Conservation (phyloP, 192 early-diverging fungal genomes). For the Podila minutissima region DNA sequence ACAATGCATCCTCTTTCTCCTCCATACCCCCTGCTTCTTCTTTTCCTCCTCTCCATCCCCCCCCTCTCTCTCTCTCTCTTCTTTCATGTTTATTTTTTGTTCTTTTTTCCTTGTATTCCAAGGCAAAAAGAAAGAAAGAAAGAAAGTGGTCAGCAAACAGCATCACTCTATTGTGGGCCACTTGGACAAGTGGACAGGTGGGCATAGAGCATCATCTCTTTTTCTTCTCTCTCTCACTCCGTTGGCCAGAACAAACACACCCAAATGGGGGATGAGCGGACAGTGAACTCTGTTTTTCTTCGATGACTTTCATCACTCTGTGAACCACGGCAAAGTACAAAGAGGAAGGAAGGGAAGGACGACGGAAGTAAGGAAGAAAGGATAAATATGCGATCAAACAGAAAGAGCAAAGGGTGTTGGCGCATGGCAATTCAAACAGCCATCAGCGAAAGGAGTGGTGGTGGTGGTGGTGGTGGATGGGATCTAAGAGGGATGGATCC, state of each 20-base stretch:
- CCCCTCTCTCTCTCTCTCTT: background rate
- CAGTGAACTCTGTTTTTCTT: conserved; percentile 5
- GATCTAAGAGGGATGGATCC: too few relatives aligned
- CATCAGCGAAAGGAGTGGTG: too few relatives aligned
- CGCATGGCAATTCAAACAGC: too few relatives aligned
- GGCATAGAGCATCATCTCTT: too few relatives aligned
- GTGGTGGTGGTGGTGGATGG: too few relatives aligned
- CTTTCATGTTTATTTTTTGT: background rate
- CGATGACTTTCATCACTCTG: background rate
- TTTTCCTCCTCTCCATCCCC: background rate
- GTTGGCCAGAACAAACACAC: background rate
- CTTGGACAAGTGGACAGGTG: background rate
- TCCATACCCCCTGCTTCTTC: background rate
- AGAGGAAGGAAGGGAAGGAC: too few relatives aligned
- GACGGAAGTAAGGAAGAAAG: too few relatives aligned
- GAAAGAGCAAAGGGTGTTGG: too few relatives aligned
- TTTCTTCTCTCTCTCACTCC: too few relatives aligned
- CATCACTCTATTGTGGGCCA: background rate
- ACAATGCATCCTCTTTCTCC: background rate
- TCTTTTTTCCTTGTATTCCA: background rate
- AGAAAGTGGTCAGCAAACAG: background rate
- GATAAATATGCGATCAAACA: too few relatives aligned
- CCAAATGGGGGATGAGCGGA: background rate
- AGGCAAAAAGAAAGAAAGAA: background rate
- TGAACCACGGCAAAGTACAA: too few relatives aligned